Evolutionary conservation across 2,329 filamentous ascomycete species (phyloP).

Genomic region (Xenoacremonium recifei): DNA sequence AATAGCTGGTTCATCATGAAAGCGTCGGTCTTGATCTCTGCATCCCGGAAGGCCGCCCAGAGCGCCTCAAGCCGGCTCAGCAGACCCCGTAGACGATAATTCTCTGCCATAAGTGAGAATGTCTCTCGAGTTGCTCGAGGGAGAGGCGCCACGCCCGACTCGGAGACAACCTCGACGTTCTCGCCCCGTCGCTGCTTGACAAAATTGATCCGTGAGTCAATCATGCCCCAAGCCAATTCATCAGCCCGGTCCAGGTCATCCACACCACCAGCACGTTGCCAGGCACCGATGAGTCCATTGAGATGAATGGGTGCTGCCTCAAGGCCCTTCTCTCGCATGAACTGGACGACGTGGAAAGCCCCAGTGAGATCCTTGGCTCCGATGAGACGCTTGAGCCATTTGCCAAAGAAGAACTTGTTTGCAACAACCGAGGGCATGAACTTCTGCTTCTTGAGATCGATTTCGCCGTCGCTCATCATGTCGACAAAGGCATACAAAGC

Average conservation of each 20-base stretch:
- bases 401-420: conserved; percentile 82
- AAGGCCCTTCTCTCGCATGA: conserved; percentile 71
- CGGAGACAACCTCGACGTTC: neutral
- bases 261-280: conserved; percentile 62
- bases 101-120: conserved; percentile 70
- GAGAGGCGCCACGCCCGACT: conserved; percentile 23
- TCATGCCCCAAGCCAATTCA: conserved; percentile 72
- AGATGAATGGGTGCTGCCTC: conserved; percentile 71
- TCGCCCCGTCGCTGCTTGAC: conserved; percentile 46
- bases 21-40: conserved; percentile 65
- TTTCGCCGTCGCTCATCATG: conserved; percentile 71
- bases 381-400: conserved; percentile 84
- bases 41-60: conserved; percentile 59
- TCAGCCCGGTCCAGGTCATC: conserved; percentile 62
- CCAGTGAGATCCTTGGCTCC: conserved; percentile 69
- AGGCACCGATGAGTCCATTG: conserved; percentile 79
- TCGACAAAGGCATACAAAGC: conserved; percentile 80
- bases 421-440: conserved; percentile 48
- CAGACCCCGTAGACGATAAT: conserved; percentile 64
- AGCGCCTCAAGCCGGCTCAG: conserved; percentile 58
- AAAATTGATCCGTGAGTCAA: conserved; percentile 63
- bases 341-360: conserved; percentile 68
- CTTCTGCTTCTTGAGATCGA: conserved; percentile 45
- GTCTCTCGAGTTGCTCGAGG: conserved; percentile 72
- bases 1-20: conserved; percentile 81